Conservation (phyloP, 1,284 basidiomycete species). For the Stereum hirsutum region DNA sequence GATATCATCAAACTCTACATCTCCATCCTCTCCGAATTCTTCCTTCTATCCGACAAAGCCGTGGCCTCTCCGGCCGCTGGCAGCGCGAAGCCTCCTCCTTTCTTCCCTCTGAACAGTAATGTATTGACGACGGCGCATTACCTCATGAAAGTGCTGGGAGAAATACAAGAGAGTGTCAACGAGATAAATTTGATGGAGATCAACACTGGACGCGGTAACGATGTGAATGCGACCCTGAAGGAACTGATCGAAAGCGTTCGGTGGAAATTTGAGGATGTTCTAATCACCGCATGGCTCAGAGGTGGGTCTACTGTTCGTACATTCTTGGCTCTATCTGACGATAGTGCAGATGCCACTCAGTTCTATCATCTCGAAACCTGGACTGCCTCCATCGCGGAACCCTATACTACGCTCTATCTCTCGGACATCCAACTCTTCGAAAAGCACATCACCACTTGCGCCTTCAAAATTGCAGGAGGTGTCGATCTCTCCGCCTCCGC, state of each 20-base stretch:
- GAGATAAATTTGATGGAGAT: slow-evolving; percentile 83
- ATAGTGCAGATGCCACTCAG: slow-evolving; percentile 66
- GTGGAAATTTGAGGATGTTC: slow-evolving; percentile 84
- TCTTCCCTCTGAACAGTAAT: slow-evolving; percentile 72
- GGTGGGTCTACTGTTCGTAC: slow-evolving; percentile 35
- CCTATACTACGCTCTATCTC: slow-evolving; percentile 60
- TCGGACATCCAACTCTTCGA: slow-evolving; percentile 79
- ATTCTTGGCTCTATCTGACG: slow-evolving; percentile 2
- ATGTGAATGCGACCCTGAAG: slow-evolving; percentile 61
- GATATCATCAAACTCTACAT: slow-evolving; percentile 89
- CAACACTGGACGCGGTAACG: no score
- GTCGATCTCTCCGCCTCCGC: slow-evolving; percentile 42
- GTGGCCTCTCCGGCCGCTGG: slow-evolving; percentile 35
- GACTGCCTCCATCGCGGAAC: slow-evolving; percentile 50
- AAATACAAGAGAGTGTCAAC: slow-evolving; percentile 79
- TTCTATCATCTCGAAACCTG: slow-evolving; percentile 88
- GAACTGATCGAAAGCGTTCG: slow-evolving; percentile 74
- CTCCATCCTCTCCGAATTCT: slow-evolving; percentile 82
- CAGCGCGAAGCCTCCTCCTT: slow-evolving; percentile 30
- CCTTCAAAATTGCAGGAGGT: slow-evolving; percentile 81
- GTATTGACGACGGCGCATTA: slow-evolving; percentile 81
- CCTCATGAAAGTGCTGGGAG: slow-evolving; percentile 70
- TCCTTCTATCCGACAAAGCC: slow-evolving; percentile 75
- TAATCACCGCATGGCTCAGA: slow-evolving; percentile 76
- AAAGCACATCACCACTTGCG: slow-evolving; percentile 67